phyloP scores from a whole-genome alignment of 2,329 filamentous ascomycete genomes.

The Pseudogymnoascus sp. region DNA sequence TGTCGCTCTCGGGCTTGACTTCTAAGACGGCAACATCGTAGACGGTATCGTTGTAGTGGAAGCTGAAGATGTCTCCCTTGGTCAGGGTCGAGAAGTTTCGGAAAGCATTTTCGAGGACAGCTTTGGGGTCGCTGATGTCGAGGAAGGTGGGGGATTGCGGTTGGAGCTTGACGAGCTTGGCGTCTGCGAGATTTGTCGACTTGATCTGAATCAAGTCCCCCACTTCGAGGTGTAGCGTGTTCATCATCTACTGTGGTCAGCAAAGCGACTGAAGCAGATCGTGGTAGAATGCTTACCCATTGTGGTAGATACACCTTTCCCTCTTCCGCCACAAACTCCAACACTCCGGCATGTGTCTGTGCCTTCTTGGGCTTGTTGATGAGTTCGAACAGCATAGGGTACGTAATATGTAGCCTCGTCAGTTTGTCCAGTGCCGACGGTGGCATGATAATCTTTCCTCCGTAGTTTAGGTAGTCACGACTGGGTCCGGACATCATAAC shows the following conservation, averaged over 20 bases:
- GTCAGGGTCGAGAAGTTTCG: slow-evolving; percentile 91
- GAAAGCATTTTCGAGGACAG: slow-evolving; percentile 92
- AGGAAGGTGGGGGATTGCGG: slow-evolving; percentile 89
- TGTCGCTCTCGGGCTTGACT: slow-evolving; percentile 74
- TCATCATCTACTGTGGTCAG: slow-evolving; percentile 70
- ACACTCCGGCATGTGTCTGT: slow-evolving; percentile 84
- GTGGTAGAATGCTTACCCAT: slow-evolving; percentile 55
- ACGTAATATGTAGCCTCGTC: slow-evolving; percentile 89
- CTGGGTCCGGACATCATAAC: slow-evolving; percentile 89
- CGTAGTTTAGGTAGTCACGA: slow-evolving; percentile 83
- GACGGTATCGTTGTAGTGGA: slow-evolving; percentile 88
- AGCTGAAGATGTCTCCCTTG: slow-evolving; percentile 90
- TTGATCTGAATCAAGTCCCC: slow-evolving; percentile 93
- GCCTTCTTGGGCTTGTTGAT: slow-evolving; percentile 74
- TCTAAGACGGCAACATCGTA: slow-evolving; percentile 92
- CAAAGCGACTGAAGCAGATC: neutral
- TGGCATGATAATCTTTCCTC: slow-evolving; percentile 96
- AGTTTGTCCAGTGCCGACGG: slow-evolving; percentile 94
- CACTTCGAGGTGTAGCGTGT: slow-evolving; percentile 77
- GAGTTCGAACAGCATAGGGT: slow-evolving; percentile 94
- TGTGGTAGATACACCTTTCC: slow-evolving; percentile 92
- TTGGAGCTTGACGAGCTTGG: slow-evolving; percentile 91
- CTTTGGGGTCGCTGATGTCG: slow-evolving; percentile 94
- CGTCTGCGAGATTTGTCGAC: slow-evolving; percentile 83
- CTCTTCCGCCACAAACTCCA: slow-evolving; percentile 97